A percentile compares a stretch with the other conserved stretches of the same genome.
Evolutionary conservation across 2,329 filamentous ascomycete genomes (phyloP).

Genomic region (Talaromyces sp.): DNA sequence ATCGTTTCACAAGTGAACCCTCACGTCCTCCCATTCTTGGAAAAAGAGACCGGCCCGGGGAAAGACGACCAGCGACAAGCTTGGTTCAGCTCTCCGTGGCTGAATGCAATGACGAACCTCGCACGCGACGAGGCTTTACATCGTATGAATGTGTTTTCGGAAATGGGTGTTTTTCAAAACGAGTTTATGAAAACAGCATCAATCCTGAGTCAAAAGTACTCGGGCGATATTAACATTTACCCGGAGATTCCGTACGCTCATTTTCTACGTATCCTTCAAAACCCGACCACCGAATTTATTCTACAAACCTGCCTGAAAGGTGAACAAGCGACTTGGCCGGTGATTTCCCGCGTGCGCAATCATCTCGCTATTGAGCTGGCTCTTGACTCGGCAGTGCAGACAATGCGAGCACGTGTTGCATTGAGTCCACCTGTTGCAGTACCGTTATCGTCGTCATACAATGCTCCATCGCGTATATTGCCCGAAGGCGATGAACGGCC

Average conservation of each 20-base stretch:
- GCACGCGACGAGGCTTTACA: constrained; percentile 79
- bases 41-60: constrained; percentile 62
- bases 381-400: constrained; percentile 50
- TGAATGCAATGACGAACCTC: constrained; percentile 67
- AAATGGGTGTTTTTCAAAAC: constrained; percentile 77
- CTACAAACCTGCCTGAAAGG: constrained; percentile 71
- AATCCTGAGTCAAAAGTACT: constrained; percentile 86
- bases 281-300: constrained; percentile 87
- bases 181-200: constrained; percentile 74
- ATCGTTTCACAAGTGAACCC: constrained; percentile 97
- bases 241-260: constrained; percentile 74
- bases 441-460: neutral
- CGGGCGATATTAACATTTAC: constrained; percentile 91
- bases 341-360: constrained; percentile 79
- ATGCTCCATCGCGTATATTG: neutral
- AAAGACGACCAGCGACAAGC: constrained; percentile 32
- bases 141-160: constrained; percentile 74
- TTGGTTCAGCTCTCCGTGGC: constrained; percentile 51
- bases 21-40: constrained; percentile 83
- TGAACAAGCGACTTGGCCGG: constrained; percentile 88
- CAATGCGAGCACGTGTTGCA: constrained; percentile 41
- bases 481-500: neutral
- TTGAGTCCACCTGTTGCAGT: constrained; percentile 32
- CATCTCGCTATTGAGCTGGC: constrained; percentile 86
- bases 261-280: constrained; percentile 73